These are phyloP conservation scores for Dryas drummondii DNA, from an alignment of 306 rosid species.

Conservation along the genomic window DNA sequence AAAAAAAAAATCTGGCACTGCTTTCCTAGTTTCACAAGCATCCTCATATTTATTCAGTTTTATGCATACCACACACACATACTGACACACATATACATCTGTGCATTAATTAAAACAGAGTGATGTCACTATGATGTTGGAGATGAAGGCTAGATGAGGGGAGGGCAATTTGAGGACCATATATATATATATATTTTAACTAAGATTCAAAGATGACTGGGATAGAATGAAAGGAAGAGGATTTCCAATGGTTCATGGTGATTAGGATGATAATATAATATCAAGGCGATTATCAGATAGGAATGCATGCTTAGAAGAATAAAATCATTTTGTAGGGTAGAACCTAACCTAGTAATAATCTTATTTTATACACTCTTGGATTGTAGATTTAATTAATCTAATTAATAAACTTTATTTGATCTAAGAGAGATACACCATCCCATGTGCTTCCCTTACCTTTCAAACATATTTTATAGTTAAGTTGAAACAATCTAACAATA, in stretches of 20 bases:
- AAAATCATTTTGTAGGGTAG: constrained; percentile 54
- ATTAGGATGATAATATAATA: constrained; percentile 33
- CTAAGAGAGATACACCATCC: constrained; percentile 50
- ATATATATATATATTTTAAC: neutral
- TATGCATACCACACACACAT: neutral
- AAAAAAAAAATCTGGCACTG: neutral
- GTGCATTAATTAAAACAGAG: constrained; percentile 10
- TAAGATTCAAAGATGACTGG: constrained; percentile 16
- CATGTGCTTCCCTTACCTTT: constrained; percentile 63
- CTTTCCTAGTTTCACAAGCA: neutral
- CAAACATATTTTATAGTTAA: constrained; percentile 23
- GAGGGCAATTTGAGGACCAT: neutral
- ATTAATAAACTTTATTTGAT: constrained; percentile 29
- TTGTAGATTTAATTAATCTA: constrained; percentile 17
- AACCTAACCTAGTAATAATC: constrained; percentile 39
- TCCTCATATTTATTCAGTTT: neutral
- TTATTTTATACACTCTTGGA: constrained; percentile 26
- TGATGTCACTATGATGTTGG: constrained; percentile 40
- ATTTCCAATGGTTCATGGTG: constrained; percentile 20
- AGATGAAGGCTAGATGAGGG: neutral
- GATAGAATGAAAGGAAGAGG: constrained; percentile 13
- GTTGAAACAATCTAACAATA: constrained; percentile 3
- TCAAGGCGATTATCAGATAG: constrained; percentile 32
- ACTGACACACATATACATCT: neutral
- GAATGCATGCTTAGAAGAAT: constrained; percentile 50